Conservation (phyloP, 2,329 filamentous ascomycete species). For the Aspergillus aculeatinus region DNA sequence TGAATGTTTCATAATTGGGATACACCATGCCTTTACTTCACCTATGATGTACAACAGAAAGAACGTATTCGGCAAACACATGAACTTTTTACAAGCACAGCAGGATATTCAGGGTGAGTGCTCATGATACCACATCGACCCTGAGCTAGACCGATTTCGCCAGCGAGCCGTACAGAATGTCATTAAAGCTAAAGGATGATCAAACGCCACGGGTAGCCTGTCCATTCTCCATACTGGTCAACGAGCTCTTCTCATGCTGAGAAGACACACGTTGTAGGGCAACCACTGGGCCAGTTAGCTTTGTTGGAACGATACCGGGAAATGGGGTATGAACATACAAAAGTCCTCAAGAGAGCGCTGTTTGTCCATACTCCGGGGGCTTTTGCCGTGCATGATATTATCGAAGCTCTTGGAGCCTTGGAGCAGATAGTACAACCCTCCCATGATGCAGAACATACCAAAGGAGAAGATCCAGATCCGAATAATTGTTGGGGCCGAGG, state of each 20-base stretch:
- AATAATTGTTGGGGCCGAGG: slow-evolving; percentile 78
- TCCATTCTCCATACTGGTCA: slow-evolving; percentile 9
- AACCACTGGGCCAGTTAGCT: slow-evolving; percentile 67
- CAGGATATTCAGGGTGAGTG: background rate
- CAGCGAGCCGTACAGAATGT: background rate
- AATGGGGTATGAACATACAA: slow-evolving; percentile 57
- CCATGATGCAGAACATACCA: slow-evolving; percentile 82
- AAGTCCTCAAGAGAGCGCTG: slow-evolving; percentile 87
- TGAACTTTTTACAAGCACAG: background rate
- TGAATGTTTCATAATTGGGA: slow-evolving; percentile 3
- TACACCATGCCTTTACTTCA: slow-evolving; percentile 3
- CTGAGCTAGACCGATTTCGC: background rate
- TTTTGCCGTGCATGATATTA: slow-evolving; percentile 91
- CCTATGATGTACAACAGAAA: background rate
- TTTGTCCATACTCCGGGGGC: slow-evolving; percentile 70
- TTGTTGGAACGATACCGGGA: slow-evolving; percentile 6
- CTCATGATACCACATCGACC: background rate
- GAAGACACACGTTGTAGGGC: slow-evolving; percentile 87
- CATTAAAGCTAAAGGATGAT: background rate
- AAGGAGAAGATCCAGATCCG: slow-evolving; percentile 91
- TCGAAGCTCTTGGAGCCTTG: slow-evolving; percentile 80
- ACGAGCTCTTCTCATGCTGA: slow-evolving; percentile 75
- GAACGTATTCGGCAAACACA: background rate
- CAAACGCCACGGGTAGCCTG: background rate
- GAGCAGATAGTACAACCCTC: slow-evolving; percentile 75